Percentiles rank a stretch among this genome's conserved stretches.
Conservation (phyloP, 148 eudicot species). For the Nyssa sinensis region DNA sequence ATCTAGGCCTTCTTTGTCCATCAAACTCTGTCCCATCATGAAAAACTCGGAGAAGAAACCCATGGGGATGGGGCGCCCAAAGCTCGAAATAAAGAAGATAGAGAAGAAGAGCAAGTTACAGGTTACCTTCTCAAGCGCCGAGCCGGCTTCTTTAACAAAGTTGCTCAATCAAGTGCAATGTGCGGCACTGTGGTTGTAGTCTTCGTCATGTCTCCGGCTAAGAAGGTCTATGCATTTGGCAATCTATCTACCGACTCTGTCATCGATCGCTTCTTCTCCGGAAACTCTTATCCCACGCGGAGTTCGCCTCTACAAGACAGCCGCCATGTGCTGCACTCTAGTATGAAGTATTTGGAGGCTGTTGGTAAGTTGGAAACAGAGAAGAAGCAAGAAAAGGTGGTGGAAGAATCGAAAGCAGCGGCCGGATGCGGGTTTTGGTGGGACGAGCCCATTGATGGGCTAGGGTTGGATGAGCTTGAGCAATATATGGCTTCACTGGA, state of each 20-base stretch:
- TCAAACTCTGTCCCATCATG: not conserved
- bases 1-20: too few relatives aligned
- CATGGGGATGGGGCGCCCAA: not conserved
- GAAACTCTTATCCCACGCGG: too few relatives aligned
- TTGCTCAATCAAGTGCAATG: conserved; percentile 6
- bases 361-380: too few relatives aligned
- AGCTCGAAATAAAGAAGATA: conserved; percentile 11
- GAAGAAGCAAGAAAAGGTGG: too few relatives aligned
- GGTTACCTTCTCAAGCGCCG: conserved; percentile 19
- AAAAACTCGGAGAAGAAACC: not conserved
- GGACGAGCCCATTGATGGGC: conserved; percentile 7
- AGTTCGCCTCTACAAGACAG: too few relatives aligned
- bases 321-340: not conserved
- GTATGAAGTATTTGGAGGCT: too few relatives aligned
- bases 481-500: not conserved
- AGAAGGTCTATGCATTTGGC: conserved; percentile 10
- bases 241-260: not conserved
- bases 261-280: conserved; percentile 1
- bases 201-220: not conserved
- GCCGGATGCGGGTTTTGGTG: not conserved
- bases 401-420: not conserved
- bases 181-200: conserved; percentile 14
- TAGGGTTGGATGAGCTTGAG: conserved; percentile 18
- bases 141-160: conserved; percentile 14
- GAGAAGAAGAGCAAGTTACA: conserved; percentile 8